Conservation (phyloP, 805 yeast genomes). For the Hagleromyces aurorensis region DNA sequence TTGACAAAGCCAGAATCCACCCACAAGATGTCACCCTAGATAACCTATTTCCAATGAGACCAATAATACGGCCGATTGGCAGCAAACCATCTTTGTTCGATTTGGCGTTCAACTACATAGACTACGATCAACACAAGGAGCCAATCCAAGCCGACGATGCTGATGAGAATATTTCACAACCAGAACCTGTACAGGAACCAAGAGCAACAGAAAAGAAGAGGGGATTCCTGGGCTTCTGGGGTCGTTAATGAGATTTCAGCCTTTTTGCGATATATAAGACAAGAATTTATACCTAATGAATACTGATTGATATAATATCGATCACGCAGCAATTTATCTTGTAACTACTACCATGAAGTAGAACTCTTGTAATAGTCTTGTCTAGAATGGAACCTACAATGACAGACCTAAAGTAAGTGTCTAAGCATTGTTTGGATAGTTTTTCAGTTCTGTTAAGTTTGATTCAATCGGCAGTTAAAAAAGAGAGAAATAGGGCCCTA, state of each 20-base stretch:
- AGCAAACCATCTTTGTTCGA: slow-evolving; percentile 90
- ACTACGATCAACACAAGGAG: slow-evolving; percentile 35
- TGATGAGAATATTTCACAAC: slow-evolving; percentile 6
- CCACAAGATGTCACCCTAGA: slow-evolving; percentile 19
- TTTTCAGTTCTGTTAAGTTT: too few relatives aligned
- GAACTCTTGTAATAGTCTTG: too few relatives aligned
- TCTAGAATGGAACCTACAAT: too few relatives aligned
- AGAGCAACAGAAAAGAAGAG: slow-evolving; percentile 37
- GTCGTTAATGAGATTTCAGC: slow-evolving; percentile 34
- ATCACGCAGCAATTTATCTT: too few relatives aligned
- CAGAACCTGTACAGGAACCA: slow-evolving; percentile 10
- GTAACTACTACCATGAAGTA: too few relatives aligned
- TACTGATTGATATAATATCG: too few relatives aligned
- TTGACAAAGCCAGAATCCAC: slow-evolving; percentile 12
- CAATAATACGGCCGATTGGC: slow-evolving; percentile 51
- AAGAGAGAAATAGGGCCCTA: too few relatives aligned
- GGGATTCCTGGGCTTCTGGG: slow-evolving; percentile 70
- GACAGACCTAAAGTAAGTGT: too few relatives aligned
- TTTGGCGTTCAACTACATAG: slow-evolving; percentile 75
- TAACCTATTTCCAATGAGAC: slow-evolving; percentile 27
- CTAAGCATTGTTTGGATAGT: too few relatives aligned
- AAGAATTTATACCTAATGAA: too few relatives aligned
- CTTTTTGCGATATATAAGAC: too few relatives aligned
- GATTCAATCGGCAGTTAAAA: too few relatives aligned
- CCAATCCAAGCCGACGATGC: slow-evolving; percentile 6